phyloP scores from a whole-genome alignment of 345 rosid species.

The Citropsis articulata region DNA sequence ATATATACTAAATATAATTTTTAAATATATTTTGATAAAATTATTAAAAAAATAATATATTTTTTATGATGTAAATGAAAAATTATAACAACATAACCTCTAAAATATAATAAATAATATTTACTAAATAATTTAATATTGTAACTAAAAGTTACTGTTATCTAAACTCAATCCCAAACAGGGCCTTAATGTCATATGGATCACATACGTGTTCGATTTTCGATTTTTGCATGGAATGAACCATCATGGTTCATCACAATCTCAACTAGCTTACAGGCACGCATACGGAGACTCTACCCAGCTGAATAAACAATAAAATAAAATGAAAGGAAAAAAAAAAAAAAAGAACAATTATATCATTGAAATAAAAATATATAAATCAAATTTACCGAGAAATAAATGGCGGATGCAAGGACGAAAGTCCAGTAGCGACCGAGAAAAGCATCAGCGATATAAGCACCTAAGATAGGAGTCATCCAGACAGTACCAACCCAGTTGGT shows the following conservation, averaged over 20 bases:
- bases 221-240: neutral
- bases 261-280: neutral
- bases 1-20: no score
- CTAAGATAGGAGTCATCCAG: conserved; percentile 55
- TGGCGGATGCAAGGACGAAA: conserved; percentile 37
- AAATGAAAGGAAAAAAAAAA: no score
- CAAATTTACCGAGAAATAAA: conserved; percentile 39
- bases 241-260: neutral
- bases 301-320: neutral
- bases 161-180: no score
- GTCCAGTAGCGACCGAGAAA: conserved; percentile 63
- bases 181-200: neutral
- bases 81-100: no score
- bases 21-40: no score
- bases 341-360: neutral
- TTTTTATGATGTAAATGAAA: no score
- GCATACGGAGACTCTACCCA: neutral
- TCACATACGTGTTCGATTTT: conserved; percentile 11
- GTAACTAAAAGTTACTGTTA: no score
- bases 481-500: conserved; percentile 63
- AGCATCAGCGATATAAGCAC: conserved; percentile 68
- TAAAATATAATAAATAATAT: no score
- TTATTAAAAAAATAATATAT: no score
- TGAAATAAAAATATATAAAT: neutral
- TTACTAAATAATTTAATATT: no score